Conservation (phyloP, 192 early-diverging fungal genomes). For the Thoreauomyces humboldtii region DNA sequence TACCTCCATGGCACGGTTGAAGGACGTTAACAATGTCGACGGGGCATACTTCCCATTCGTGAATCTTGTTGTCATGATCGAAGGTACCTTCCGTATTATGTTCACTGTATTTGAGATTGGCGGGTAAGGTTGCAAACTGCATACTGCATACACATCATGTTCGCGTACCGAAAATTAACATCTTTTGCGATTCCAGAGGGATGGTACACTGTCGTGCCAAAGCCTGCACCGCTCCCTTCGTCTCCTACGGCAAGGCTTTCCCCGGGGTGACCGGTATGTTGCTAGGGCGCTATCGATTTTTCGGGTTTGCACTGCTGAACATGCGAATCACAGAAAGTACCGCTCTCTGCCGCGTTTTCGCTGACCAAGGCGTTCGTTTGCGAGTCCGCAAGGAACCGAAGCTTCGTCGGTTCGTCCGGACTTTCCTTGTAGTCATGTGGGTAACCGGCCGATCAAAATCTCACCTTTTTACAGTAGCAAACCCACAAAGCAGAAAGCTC, state of each 20-base stretch:
- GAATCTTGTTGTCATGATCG: slow-evolving; percentile 8
- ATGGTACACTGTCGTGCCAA: slow-evolving; percentile 17
- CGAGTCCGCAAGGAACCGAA: slow-evolving; percentile 24
- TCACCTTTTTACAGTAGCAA: no score
- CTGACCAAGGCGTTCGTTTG: slow-evolving; percentile 20
- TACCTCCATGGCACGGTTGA: slow-evolving; percentile 19
- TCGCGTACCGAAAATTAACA: no score
- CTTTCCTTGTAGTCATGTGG: no score
- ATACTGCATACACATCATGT: no score
- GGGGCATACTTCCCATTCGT: slow-evolving; percentile 13
- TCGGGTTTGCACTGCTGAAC: no score
- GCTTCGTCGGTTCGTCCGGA: slow-evolving; percentile 14
- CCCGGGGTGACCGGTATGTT: slow-evolving; percentile 13
- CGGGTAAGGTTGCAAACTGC: slow-evolving; percentile 22
- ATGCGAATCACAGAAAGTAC: no score
- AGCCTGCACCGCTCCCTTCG: slow-evolving; percentile 2
- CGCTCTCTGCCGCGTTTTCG: slow-evolving; percentile 17
- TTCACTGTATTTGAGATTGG: slow-evolving; percentile 23
- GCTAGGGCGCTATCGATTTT: no score
- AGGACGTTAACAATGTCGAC: slow-evolving; percentile 16
- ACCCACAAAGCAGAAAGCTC: no score
- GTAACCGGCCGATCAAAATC: no score
- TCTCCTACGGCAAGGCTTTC: slow-evolving; percentile 16
- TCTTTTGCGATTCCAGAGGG: no score
- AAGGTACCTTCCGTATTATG: slow-evolving; percentile 11